These are phyloP conservation scores for Corymbia citriodora DNA, from an alignment of 441 rosid species.

Conservation along the genomic window DNA sequence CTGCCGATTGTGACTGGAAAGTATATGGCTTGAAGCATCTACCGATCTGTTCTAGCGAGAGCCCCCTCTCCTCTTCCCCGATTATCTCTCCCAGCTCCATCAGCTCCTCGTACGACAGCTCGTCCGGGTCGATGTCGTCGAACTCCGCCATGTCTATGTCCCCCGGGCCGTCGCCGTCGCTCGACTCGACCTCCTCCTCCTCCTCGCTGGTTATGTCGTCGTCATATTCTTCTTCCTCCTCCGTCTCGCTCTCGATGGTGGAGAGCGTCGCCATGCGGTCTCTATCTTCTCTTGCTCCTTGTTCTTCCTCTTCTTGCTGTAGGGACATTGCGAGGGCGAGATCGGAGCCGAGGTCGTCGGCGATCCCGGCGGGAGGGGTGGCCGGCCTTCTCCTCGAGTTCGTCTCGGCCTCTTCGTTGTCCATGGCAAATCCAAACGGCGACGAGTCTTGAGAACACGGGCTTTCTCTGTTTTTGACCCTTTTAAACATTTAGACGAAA, in stretches of 20 bases:
- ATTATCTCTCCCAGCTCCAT: conserved; percentile 65
- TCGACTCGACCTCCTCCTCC: not conserved
- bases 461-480: not conserved
- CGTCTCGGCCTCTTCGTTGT: conserved; percentile 28
- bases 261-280: conserved; percentile 9
- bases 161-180: not conserved
- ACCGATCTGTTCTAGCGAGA: conserved; percentile 31
- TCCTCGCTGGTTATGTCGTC: conserved; percentile 1
- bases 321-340: conserved; percentile 35
- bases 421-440: not conserved
- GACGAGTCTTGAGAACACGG: not conserved
- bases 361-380: conserved; percentile 24
- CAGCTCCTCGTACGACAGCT: conserved; percentile 65
- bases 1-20: not conserved
- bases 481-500: not conserved
- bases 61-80: conserved; percentile 58
- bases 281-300: conserved; percentile 9
- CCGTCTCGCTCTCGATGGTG: conserved; percentile 33
- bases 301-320: conserved; percentile 26
- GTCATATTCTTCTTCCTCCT: conserved; percentile 4
- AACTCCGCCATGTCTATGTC: conserved; percentile 23
- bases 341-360: conserved; percentile 36
- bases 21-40: conserved; percentile 27
- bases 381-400: conserved; percentile 27
- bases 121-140: conserved; percentile 68